Percentiles rank a stretch among this genome's conserved stretches.
Evolutionary conservation across 2,329 filamentous ascomycete genomes (phyloP).

Genomic region (Dendrostoma leiphaemia): DNA sequence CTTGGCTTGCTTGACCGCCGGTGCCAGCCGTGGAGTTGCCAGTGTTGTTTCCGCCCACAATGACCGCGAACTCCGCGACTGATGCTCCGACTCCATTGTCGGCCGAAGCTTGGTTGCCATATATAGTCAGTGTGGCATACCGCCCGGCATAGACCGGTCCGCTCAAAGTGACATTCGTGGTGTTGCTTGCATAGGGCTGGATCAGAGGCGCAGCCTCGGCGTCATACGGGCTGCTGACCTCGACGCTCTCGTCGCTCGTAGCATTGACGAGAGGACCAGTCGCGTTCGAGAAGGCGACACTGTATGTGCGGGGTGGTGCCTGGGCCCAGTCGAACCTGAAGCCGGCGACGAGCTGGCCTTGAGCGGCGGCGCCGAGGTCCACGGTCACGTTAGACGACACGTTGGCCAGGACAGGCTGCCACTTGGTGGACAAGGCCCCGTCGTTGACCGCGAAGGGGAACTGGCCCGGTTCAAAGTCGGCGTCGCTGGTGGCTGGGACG

Average conservation of each 20-base stretch:
- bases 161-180: slow-evolving; percentile 15
- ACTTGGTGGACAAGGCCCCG: slow-evolving; percentile 18
- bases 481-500: slow-evolving; percentile 46
- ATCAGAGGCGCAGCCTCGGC: not conserved
- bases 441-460: slow-evolving; percentile 52
- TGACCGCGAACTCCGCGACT: slow-evolving; percentile 16
- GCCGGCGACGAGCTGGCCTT: slow-evolving; percentile 4
- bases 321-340: slow-evolving; percentile 18
- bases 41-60: not conserved
- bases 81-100: slow-evolving; percentile 11
- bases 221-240: slow-evolving; percentile 8
- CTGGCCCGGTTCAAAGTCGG: slow-evolving; percentile 58
- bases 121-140: slow-evolving; percentile 13
- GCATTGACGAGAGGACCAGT: not conserved
- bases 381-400: slow-evolving; percentile 11
- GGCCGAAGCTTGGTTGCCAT: slow-evolving; percentile 15
- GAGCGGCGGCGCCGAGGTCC: slow-evolving; percentile 6
- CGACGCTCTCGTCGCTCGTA: slow-evolving; percentile 6
- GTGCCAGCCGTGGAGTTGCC: not conserved
- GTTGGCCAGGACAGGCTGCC: slow-evolving; percentile 15
- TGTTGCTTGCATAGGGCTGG: slow-evolving; percentile 13
- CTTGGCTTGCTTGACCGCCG: not conserved
- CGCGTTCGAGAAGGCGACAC: slow-evolving; percentile 12
- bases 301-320: slow-evolving; percentile 12
- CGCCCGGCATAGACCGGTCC: slow-evolving; percentile 10